Conservation (phyloP, 2,329 filamentous ascomycete genomes). For the Venturia nashicola region DNA sequence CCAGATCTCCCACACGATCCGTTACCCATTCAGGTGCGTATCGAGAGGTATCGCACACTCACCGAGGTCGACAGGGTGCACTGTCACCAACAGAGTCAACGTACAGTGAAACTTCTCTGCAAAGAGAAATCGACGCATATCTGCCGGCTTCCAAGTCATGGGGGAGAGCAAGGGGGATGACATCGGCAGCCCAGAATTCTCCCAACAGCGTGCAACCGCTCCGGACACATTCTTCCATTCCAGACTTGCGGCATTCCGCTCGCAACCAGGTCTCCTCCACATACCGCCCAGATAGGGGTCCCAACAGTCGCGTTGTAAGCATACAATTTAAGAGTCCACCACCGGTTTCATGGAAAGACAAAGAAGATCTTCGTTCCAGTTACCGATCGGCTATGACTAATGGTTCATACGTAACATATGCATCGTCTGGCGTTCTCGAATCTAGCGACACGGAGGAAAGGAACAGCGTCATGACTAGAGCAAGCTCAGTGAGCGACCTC, state of each 20-base stretch:
- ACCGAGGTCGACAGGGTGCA: neutral
- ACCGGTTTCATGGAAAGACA: constrained; percentile 5
- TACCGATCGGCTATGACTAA: constrained; percentile 46
- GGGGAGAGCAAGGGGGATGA: constrained; percentile 6
- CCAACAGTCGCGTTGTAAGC: constrained; percentile 5
- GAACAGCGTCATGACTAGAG: constrained; percentile 70
- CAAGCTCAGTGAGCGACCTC: constrained; percentile 58
- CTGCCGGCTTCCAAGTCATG: neutral
- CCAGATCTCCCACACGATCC: constrained; percentile 4
- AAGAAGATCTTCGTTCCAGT: constrained; percentile 40
- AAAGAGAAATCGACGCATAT: neutral
- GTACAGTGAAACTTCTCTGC: neutral
- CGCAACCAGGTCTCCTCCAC: constrained; percentile 10
- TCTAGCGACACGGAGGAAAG: constrained; percentile 63
- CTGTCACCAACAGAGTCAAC: neutral
- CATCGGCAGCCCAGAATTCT: constrained; percentile 1
- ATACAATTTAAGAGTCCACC: neutral
- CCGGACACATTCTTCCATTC: constrained; percentile 9
- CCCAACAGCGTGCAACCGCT: neutral
- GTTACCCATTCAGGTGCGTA: neutral
- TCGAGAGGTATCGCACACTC: neutral
- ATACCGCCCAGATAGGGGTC: constrained; percentile 9
- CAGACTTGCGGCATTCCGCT: constrained; percentile 7
- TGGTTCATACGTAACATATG: constrained; percentile 32
- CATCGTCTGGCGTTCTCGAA: constrained; percentile 44